Evolutionary conservation across 176 grass and related monocot genomes (phyloP), one percentile per base, ranked within the genome.

Genomic region (Ensete ventricosum): DNA sequence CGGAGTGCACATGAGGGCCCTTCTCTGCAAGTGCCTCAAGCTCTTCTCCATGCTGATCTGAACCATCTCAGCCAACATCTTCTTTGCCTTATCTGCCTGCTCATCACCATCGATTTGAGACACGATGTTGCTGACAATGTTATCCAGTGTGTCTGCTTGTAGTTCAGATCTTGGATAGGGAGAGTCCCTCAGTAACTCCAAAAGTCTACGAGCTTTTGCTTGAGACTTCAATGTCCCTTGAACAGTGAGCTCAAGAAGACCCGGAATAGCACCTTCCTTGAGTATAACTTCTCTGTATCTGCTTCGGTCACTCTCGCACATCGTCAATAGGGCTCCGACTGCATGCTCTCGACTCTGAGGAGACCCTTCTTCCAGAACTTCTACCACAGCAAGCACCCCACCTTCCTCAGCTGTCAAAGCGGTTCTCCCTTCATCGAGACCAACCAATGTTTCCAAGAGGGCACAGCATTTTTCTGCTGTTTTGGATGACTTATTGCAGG

Each of bases 41-140:
- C 72, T 74, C 53, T 58, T 52, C 72, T 74, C 72, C 72, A 54
- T 74, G n/a, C 72, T 74, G 7, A 74, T 55, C 53, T 74, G 72
- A 54, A 74, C 53, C 72, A 74, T 74, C 26, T 74, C 72, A 57
- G 72, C 72, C 72, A 74, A 10, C 72, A 74, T 74, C 72, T 74
- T 74, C 72, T 58, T 74, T 19, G 72, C 72, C 54, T 74, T 74
- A 13, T 11, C 72, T 55, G 26, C 13, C 7, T 55, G 24, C 24
- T 74, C 72, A 14, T 74, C 72, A 11, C 72, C 53, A 29, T 74
- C 72, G 17, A 74, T 74, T 22, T 74, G 20, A 34, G 72, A 54
- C 23, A 74, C 72, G 27, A 74, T 57, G 72, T 19, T 58, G 13
- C 53, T 74, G 48, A 74, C 11, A 29, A 74, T 58, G 24, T 57